Evolutionary conservation across 805 yeast species (phyloP).

Genomic region (Cyberlindnera mrakii): DNA sequence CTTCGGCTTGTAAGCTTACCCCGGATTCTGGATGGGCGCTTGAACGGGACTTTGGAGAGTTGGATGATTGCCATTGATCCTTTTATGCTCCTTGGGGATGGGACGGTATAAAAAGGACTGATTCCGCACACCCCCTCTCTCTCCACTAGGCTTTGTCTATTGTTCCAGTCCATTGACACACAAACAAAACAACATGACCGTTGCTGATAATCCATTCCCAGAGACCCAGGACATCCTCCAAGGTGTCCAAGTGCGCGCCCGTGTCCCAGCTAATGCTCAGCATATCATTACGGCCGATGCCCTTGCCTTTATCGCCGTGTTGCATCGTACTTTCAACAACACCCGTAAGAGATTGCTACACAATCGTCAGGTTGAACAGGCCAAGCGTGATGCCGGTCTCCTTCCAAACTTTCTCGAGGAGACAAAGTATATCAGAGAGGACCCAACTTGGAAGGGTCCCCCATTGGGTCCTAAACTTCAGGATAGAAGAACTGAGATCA

Average conservation of each 20-base stretch:
- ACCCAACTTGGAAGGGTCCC: slow-evolving; percentile 72
- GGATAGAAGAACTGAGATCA: slow-evolving; percentile 74
- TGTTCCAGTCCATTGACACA: not conserved
- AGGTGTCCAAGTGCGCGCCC: slow-evolving; percentile 32
- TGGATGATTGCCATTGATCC: not conserved
- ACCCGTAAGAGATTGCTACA: slow-evolving; percentile 53
- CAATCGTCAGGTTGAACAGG: slow-evolving; percentile 58
- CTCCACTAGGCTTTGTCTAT: not conserved
- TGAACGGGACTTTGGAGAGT: too few relatives aligned
- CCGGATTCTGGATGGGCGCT: too few relatives aligned
- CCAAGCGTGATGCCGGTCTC: slow-evolving; percentile 53
- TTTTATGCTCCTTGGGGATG: not conserved
- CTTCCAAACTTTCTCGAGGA: slow-evolving; percentile 61
- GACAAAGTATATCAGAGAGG: slow-evolving; percentile 63
- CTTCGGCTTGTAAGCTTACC: too few relatives aligned
- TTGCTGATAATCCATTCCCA: slow-evolving; percentile 23
- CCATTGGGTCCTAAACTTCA: slow-evolving; percentile 66
- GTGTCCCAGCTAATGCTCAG: slow-evolving; percentile 31
- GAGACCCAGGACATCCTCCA: slow-evolving; percentile 25
- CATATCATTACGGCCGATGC: slow-evolving; percentile 41
- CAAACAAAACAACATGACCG: slow-evolving; percentile 10
- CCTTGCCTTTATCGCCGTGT: slow-evolving; percentile 60
- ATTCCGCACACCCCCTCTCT: not conserved
- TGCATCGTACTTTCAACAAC: slow-evolving; percentile 67
- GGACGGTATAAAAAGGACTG: not conserved